phyloP scores from a whole-genome alignment of 352 stramenopile genomes.

The Pythium periplocum region DNA sequence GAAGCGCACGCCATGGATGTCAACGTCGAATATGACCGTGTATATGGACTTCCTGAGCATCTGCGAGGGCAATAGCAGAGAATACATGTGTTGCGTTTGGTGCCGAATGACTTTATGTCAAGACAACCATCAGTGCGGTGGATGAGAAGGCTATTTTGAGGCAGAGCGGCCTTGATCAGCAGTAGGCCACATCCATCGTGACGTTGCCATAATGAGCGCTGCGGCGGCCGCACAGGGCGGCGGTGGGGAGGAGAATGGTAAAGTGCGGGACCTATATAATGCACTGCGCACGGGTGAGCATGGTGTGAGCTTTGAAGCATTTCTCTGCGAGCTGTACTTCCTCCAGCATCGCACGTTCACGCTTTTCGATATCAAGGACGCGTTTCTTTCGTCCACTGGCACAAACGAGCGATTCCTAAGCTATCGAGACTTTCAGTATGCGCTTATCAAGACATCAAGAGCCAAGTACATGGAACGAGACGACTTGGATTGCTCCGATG shows the following conservation, averaged over 20 bases:
- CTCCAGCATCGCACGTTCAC: constrained; percentile 56
- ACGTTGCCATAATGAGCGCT: too few species aligned
- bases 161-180: too few species aligned
- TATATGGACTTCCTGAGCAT: too few species aligned
- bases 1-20: constrained; percentile 10
- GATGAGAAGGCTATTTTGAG: too few species aligned
- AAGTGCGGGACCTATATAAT: constrained; percentile 41
- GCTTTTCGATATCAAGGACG: constrained; percentile 59
- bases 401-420: constrained; percentile 38
- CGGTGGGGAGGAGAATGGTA: too few species aligned
- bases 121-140: too few species aligned
- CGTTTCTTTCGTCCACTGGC: constrained; percentile 49
- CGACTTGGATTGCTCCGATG: constrained; percentile 10
- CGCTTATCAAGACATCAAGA: constrained; percentile 34
- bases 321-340: constrained; percentile 53
- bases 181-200: too few species aligned
- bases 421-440: constrained; percentile 58
- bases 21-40: background rate
- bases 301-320: constrained; percentile 42
- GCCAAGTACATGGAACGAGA: constrained; percentile 2
- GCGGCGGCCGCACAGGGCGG: too few species aligned
- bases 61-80: too few species aligned
- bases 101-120: too few species aligned
- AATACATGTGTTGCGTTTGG: too few species aligned
- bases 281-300: constrained; percentile 40